Base-by-base conservation (phyloP, 129 eudicot species). In the Arctium lappa region DNA sequence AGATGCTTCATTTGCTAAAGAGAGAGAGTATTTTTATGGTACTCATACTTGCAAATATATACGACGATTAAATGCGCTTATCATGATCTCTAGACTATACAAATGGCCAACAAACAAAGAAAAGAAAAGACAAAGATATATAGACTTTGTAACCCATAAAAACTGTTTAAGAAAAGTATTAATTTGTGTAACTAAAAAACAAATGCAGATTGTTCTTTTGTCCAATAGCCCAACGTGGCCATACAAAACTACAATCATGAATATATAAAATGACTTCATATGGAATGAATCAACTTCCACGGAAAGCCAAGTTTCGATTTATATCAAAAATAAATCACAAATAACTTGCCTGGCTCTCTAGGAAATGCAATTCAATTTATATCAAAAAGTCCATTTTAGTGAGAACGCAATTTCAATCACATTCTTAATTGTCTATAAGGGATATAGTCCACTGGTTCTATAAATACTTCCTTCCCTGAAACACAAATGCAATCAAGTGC, bases 201-300 rank as follows among this genome's bases (percentile, higher is more conserved):
- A 56, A 16, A 56, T 4, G 18, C 8, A 16, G 22, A 56, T 56
- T 8, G 66, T 56, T 29, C 66, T 56, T 56, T 56, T 56, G 2
- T 29, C 66, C 4, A 6, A 56, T 16, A 16, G 66, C 29, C 66
- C 8, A 56, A 56, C 29, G 2, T 5, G 7, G 16, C 8, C 66
- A 4, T 56, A 56, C 22, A 56, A 5, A 56, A 53, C 15, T n/a
- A 16, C 2, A 56, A 16, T 60, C 68, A n/a, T 50, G 6, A 1
- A 50, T 18, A 50, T n/a, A 60, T 60, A 60, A 56, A 1, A 60
- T 60, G 9, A 60, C 29, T 70, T 74, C 69, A 53, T 13, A 53
- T 32, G 3, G 29, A 38, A 65, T 65, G 81, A 78, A 63, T 2
- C 15, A 68, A 1, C 75, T 79, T 79, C 82, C 46, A 69, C 76